phyloP scores from a whole-genome alignment of 768 basidiomycete genomes.

The Leccinellum albellum region DNA sequence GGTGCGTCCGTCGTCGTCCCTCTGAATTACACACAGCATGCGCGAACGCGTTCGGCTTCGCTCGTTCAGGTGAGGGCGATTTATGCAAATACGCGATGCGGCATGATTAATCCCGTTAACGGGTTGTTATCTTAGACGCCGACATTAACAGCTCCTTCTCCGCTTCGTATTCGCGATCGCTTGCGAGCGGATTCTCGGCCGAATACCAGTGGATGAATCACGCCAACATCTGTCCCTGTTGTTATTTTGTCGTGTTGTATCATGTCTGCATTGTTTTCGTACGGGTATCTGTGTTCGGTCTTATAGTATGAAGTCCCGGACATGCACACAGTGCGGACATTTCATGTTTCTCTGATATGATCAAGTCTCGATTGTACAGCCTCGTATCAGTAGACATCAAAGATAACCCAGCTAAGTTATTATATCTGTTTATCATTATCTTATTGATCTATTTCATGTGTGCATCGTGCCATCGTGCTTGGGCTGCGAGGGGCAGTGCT shows the following conservation, averaged over 20 bases:
- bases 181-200: not conserved
- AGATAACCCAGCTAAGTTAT: too few relatives aligned
- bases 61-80: not conserved
- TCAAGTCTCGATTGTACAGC: not conserved
- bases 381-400: not conserved
- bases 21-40: not conserved
- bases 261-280: not conserved
- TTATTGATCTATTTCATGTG: too few relatives aligned
- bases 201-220: not conserved
- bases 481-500: not conserved
- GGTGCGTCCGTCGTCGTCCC: not conserved
- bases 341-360: not conserved
- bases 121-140: not conserved
- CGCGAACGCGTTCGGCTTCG: not conserved
- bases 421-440: not conserved
- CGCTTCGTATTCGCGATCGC: not conserved
- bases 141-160: not conserved
- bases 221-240: not conserved
- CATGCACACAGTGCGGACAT: not conserved
- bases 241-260: not conserved
- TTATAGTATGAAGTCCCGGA: not conserved
- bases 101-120: not conserved
- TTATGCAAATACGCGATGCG: not conserved
- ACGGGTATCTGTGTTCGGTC: not conserved
- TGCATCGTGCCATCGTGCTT: not conserved